Conservation (phyloP, 2,329 filamentous ascomycete genomes). For the Emydomyces testavorans region DNA sequence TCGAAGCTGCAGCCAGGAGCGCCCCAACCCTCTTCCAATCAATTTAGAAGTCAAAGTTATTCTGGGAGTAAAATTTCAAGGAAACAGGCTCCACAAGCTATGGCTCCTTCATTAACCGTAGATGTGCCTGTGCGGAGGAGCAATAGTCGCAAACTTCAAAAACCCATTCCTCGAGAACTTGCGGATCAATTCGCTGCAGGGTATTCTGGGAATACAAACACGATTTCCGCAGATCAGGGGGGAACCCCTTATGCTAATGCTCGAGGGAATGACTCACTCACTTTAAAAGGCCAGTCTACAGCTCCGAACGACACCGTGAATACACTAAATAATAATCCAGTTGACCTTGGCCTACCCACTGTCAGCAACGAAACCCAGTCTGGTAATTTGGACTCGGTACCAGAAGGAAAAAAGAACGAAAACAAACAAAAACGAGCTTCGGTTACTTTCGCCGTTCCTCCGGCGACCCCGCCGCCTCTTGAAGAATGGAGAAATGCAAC, state of each 20-base stretch:
- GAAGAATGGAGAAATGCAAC: slow-evolving; percentile 60
- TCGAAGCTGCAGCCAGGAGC: background rate
- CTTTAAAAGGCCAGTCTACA: background rate
- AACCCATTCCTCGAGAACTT: slow-evolving; percentile 11
- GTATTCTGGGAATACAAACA: background rate
- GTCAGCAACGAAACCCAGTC: slow-evolving; percentile 9
- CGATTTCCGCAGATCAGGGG: background rate
- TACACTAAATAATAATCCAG: background rate
- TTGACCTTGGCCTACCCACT: slow-evolving; percentile 7
- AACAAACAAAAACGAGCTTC: slow-evolving; percentile 30
- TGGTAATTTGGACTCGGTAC: slow-evolving; percentile 15
- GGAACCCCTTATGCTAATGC: background rate
- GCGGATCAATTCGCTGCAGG: background rate
- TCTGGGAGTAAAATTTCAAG: background rate
- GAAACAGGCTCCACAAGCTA: background rate
- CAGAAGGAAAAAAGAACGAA: slow-evolving; percentile 19
- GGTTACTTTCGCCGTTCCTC: slow-evolving; percentile 38
- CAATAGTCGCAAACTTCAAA: slow-evolving; percentile 16
- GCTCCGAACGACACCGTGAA: background rate
- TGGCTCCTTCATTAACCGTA: background rate
- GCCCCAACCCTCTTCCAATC: slow-evolving; percentile 2
- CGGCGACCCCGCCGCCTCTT: slow-evolving; percentile 36
- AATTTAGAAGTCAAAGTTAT: background rate
- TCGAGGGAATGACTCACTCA: background rate
- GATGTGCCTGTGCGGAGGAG: slow-evolving; percentile 10